Evolutionary conservation across 371 early-diverging fungal genomes (phyloP).

Genomic region (Apophysomyces variabilis): DNA sequence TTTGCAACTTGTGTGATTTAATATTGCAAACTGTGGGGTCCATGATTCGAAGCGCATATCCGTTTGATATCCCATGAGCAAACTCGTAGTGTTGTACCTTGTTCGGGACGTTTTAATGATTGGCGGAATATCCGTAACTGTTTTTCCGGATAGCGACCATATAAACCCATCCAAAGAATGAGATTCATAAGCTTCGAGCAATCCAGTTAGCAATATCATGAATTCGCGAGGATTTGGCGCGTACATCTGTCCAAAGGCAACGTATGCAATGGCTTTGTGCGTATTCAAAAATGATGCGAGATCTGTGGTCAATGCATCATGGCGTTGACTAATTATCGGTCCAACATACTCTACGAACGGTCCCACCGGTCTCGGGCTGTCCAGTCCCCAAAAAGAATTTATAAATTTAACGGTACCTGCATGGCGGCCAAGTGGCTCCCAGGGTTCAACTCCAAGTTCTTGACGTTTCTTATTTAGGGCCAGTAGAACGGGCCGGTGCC

Average conservation of each 20-base stretch:
- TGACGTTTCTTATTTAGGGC: conserved; percentile 13
- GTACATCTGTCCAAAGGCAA: conserved; percentile 41
- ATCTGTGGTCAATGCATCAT: conserved; percentile 13
- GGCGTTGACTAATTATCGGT: conserved; percentile 31
- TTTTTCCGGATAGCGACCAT: conserved; percentile 22
- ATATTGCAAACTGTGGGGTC: neutral
- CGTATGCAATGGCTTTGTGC: conserved; percentile 29
- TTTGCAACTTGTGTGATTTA: conserved; percentile 12
- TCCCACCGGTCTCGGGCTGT: conserved; percentile 35
- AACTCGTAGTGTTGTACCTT: neutral
- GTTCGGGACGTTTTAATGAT: neutral
- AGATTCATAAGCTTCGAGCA: conserved; percentile 16
- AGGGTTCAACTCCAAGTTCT: conserved; percentile 12
- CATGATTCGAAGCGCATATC: conserved; percentile 1
- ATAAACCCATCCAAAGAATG: conserved; percentile 40
- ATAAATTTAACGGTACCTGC: conserved; percentile 30
- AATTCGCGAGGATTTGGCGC: conserved; percentile 15
- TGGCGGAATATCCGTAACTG: neutral
- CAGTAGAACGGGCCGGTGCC: conserved; percentile 9
- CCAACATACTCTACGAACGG: conserved; percentile 43
- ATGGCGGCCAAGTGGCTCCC: conserved; percentile 17
- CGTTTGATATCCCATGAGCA: neutral
- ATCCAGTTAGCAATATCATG: neutral
- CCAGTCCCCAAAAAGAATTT: conserved; percentile 30
- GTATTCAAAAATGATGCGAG: conserved; percentile 20